These are phyloP conservation scores for Furculomyces boomerangus DNA, from an alignment of 371 early-diverging fungal species.

Conservation along the genomic window DNA sequence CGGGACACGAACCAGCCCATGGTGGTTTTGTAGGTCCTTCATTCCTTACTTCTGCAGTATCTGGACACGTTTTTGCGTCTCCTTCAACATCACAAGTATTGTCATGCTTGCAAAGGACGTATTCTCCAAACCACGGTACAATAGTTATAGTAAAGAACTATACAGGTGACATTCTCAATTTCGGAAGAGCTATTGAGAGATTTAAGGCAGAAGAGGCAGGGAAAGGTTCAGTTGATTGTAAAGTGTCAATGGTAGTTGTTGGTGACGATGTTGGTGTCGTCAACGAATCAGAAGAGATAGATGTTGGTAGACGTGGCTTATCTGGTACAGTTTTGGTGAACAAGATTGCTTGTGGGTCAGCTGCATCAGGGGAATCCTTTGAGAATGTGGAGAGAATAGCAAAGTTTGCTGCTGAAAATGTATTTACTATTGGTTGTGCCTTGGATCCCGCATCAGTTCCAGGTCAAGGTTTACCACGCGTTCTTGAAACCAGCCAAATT, in stretches of 20 bases:
- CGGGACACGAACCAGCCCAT: slow-evolving; percentile 73
- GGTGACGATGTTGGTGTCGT: slow-evolving; percentile 63
- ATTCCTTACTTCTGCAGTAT: slow-evolving; percentile 55
- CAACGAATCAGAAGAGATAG: slow-evolving; percentile 28
- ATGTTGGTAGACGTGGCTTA: slow-evolving; percentile 61
- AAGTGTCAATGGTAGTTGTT: slow-evolving; percentile 51
- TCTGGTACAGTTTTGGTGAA: slow-evolving; percentile 60
- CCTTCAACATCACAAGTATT: slow-evolving; percentile 55
- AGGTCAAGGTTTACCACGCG: slow-evolving; percentile 30
- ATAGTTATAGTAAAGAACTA: slow-evolving; percentile 69
- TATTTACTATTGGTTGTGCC: slow-evolving; percentile 60
- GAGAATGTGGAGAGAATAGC: slow-evolving; percentile 32
- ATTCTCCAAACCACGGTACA: slow-evolving; percentile 40
- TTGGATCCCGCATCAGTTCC: slow-evolving; percentile 57
- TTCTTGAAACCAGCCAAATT: slow-evolving; percentile 29
- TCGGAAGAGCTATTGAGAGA: slow-evolving; percentile 62
- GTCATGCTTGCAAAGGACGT: slow-evolving; percentile 39
- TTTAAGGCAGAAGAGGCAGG: slow-evolving; percentile 38
- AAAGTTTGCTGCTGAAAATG: slow-evolving; percentile 29
- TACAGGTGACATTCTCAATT: slow-evolving; percentile 63
- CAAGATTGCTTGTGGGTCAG: slow-evolving; percentile 55
- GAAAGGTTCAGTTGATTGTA: slow-evolving; percentile 15
- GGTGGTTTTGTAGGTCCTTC: slow-evolving; percentile 55
- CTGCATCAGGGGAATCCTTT: slow-evolving; percentile 36
- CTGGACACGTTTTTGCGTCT: slow-evolving; percentile 71